Base-by-base conservation (phyloP, 78 protist genomes). In the slime mould (Dictyostelium discoideum) region DNA sequence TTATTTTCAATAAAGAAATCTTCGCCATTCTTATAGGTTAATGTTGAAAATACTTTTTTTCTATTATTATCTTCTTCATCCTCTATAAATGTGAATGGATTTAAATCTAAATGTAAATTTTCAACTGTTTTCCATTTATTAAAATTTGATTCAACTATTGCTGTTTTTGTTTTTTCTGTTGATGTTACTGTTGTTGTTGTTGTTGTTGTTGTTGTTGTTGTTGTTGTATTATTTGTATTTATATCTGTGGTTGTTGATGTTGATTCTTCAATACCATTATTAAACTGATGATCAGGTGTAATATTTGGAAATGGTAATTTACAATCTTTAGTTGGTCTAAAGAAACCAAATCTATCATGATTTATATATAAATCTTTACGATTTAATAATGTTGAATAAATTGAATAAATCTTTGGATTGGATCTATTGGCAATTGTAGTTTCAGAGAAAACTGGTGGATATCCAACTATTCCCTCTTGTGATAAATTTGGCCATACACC, bases 331-430 rank as follows among this genome's bases (percentile, higher is more conserved):
- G 95, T 90, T 26, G 96, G 96, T 84, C 96, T 78, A 69, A 84
- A 92, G 83, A 92, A 86, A 7, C 89, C 89, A 67, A 84, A 92
- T n/a, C 95, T 74, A 69, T 92, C 96, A 92, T 92, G 96, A 81
- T 92, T 92, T 18, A 92, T 86, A n/a, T 77, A 65, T 11, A 92
- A 73, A 84, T 92, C 92, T 20, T 78, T 10, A 20, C 96, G 29
- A 48, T 60, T 79, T 29, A 92, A 65, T 80, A 92, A 13, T 16
- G 6, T 29, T 13, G 87, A 48, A 37, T 86, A 92, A 6, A 86
- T 54, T 37, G 73, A 4, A 74, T 86, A 74, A 1, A 92, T 92
- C 54, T 80, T 92, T 42, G 57, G 72, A 40, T 83, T 84, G 2
- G 92, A 80, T n/a, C 96, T n/a, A 37, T 76, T 92, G 5, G 24